phyloP scores from a whole-genome alignment of 176 grass and related monocot species.

The Raddia distichophylla region DNA sequence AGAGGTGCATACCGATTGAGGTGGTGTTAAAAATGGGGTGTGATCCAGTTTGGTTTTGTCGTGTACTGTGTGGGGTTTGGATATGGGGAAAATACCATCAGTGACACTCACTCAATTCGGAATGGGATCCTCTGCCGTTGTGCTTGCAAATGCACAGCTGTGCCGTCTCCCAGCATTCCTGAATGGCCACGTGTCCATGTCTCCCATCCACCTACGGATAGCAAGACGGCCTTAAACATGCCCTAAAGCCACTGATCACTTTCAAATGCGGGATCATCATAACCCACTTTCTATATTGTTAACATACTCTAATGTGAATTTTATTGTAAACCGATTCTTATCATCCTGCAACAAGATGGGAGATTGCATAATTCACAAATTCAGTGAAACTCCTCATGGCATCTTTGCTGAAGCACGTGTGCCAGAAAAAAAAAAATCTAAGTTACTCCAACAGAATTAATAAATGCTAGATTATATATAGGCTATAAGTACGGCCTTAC shows the following conservation, averaged over 20 bases:
- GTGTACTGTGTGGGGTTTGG: not conserved
- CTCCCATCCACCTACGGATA: too few relatives aligned
- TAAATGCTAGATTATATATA: not conserved
- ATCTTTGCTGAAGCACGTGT: not conserved
- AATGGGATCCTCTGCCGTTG: too few relatives aligned
- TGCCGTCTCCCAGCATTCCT: too few relatives aligned
- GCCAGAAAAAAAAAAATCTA: not conserved
- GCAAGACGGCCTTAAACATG: too few relatives aligned
- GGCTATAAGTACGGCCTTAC: not conserved
- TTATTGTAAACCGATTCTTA: not conserved
- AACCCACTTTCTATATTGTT: not conserved
- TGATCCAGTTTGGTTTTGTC: not conserved
- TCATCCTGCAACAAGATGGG: conserved; percentile 6
- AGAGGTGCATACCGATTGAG: not conserved
- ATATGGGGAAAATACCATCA: not conserved
- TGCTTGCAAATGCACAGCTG: too few relatives aligned
- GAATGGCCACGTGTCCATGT: too few relatives aligned
- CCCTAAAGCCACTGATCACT: not conserved
- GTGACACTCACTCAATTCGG: too few relatives aligned
- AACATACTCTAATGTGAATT: conserved; percentile 1
- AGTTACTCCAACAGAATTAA: not conserved
- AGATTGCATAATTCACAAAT: not conserved
- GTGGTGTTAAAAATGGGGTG: not conserved
- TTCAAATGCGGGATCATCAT: not conserved
- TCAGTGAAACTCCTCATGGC: not conserved